Evolutionary conservation across 768 basidiomycete species (phyloP).

Genomic region (Pulveroboletus sp.): DNA sequence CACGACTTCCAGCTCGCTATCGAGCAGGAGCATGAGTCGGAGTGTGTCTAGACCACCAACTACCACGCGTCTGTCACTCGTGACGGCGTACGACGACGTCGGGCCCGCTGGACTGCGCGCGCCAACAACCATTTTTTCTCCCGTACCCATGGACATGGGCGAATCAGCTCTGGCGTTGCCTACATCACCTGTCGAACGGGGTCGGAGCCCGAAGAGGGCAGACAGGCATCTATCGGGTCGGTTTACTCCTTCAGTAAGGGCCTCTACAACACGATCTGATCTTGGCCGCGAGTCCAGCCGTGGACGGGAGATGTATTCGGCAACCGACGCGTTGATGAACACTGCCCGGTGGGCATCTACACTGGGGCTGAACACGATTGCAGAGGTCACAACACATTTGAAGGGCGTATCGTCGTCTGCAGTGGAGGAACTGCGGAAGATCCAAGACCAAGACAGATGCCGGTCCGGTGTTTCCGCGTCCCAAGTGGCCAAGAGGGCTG

Average conservation of each 20-base stretch:
- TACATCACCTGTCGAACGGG: constrained; percentile 23
- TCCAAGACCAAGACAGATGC: constrained; percentile 6
- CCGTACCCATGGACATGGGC: constrained; percentile 27
- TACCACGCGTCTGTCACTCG: constrained; percentile 20
- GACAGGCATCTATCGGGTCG: constrained; percentile 9
- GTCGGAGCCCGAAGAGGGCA: constrained; percentile 23
- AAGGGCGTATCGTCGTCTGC: constrained; percentile 15
- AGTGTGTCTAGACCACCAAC: constrained; percentile 38
- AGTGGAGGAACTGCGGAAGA: constrained; percentile 18
- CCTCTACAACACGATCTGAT: constrained; percentile 25
- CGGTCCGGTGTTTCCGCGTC: not conserved
- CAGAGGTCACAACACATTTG: constrained; percentile 18
- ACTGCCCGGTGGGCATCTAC: constrained; percentile 29
- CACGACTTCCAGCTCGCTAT: constrained; percentile 36
- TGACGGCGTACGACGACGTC: constrained; percentile 24
- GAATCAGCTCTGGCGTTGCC: constrained; percentile 19
- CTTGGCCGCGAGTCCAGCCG: constrained; percentile 16
- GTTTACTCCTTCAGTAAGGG: constrained; percentile 19
- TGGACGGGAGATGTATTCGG: constrained; percentile 17
- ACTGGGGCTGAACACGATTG: constrained; percentile 17
- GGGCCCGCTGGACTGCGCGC: constrained; percentile 17
- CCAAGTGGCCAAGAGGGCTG: constrained; percentile 20
- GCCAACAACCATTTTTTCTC: constrained; percentile 15
- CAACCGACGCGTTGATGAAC: constrained; percentile 21
- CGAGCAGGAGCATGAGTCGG: constrained; percentile 36